Conservation (phyloP, 805 yeast genomes). For the Candida alai region DNA sequence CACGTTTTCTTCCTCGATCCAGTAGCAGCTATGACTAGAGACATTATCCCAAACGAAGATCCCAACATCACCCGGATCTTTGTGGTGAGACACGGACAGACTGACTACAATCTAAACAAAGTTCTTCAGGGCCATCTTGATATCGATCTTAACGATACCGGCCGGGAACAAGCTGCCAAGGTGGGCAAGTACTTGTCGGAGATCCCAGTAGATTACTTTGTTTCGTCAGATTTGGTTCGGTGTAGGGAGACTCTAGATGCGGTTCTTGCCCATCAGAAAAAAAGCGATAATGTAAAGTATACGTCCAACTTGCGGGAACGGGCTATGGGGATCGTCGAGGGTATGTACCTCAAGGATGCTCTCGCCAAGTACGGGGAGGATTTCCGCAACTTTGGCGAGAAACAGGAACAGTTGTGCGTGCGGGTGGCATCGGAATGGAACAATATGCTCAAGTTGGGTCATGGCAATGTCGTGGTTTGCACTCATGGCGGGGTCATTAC, state of each 20-base stretch:
- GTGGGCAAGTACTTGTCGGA: conserved; percentile 46
- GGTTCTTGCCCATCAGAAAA: conserved; percentile 28
- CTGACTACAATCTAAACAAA: conserved; percentile 64
- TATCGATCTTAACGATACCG: conserved; percentile 58
- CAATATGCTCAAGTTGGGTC: conserved; percentile 30
- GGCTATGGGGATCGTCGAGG: conserved; percentile 72
- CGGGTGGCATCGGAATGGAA: conserved; percentile 51
- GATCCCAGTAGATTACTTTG: conserved; percentile 42
- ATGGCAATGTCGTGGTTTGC: conserved; percentile 54
- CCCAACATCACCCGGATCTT: conserved; percentile 45
- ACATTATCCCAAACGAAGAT: conserved; percentile 29
- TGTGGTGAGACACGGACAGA: conserved; percentile 80
- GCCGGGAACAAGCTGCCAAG: conserved; percentile 54
- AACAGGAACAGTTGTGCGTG: conserved; percentile 37
- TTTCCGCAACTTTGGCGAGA: conserved; percentile 68
- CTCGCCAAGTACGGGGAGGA: conserved; percentile 52
- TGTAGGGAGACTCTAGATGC: conserved; percentile 56
- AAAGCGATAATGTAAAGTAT: conserved; percentile 18
- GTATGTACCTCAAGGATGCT: conserved; percentile 68
- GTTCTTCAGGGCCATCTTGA: conserved; percentile 79
- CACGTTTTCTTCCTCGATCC: too few species aligned
- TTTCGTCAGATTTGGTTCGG: conserved; percentile 53
- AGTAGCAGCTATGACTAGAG: conserved; percentile 21
- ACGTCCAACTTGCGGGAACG: conserved; percentile 63
- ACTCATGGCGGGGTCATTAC: conserved; percentile 84